phyloP scores from a whole-genome alignment of 305 asterid species.

The Fraxinus sp. region DNA sequence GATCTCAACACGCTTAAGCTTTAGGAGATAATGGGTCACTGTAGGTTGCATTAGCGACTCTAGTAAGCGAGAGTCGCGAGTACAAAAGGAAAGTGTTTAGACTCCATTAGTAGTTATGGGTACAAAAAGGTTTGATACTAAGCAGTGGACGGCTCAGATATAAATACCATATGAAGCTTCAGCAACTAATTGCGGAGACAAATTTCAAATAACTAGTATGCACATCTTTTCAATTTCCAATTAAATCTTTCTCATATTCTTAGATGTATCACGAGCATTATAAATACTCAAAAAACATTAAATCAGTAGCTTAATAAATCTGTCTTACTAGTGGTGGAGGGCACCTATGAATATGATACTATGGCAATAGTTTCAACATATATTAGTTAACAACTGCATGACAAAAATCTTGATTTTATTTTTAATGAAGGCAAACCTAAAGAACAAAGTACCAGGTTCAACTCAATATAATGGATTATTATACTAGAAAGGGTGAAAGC shows the following conservation, averaged over 20 bases:
- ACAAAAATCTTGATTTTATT: background rate
- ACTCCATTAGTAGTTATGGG: background rate
- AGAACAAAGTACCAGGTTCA: background rate
- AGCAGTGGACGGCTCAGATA: background rate
- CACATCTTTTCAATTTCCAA: background rate
- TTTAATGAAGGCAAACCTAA: background rate
- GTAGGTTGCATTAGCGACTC: background rate
- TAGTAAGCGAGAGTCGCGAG: background rate
- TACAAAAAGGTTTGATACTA: background rate
- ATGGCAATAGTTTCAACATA: background rate
- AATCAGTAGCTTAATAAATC: background rate
- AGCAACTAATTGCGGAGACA: background rate
- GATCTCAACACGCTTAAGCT: background rate
- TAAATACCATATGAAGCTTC: background rate
- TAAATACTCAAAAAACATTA: background rate
- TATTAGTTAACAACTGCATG: background rate
- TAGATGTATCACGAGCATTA: background rate
- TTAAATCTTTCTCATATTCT: background rate
- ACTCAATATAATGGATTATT: background rate
- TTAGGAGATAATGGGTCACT: background rate
- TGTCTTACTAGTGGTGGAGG: background rate
- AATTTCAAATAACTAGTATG: background rate
- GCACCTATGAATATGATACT: background rate
- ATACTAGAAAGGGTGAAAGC: background rate
- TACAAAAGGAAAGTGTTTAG: background rate